These are phyloP conservation scores for Macrophomina pseudophaseolina DNA, from an alignment of 2,329 filamentous ascomycete genomes.

Conservation along the genomic window DNA sequence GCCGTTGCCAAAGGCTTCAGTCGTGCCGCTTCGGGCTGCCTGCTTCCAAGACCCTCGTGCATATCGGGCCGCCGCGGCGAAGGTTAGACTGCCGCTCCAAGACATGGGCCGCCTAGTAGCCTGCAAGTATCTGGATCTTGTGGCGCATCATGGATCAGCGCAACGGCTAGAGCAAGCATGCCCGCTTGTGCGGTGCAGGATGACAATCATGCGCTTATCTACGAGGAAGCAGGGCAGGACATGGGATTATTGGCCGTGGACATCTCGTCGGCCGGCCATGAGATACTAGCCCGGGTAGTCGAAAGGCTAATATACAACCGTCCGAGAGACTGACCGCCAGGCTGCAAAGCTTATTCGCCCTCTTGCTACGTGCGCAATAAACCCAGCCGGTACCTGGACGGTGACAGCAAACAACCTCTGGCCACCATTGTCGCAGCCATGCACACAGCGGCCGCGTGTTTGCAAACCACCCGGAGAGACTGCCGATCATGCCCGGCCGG, in stretches of 20 bases:
- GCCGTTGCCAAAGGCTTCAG: slow-evolving; percentile 72
- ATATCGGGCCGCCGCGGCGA: slow-evolving; percentile 60
- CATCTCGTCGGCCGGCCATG: slow-evolving; percentile 69
- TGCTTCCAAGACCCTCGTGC: slow-evolving; percentile 78
- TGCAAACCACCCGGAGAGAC: slow-evolving; percentile 59
- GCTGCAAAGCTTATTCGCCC: slow-evolving; percentile 47
- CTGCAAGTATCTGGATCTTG: slow-evolving; percentile 62
- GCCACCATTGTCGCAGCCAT: slow-evolving; percentile 69
- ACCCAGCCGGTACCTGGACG: slow-evolving; percentile 71
- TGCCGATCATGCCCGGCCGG: slow-evolving; percentile 55
- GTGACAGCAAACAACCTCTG: slow-evolving; percentile 52
- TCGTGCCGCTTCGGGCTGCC: slow-evolving; percentile 70
- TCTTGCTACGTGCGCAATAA: slow-evolving; percentile 59
- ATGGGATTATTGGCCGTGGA: slow-evolving; percentile 67
- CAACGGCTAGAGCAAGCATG: slow-evolving; percentile 64
- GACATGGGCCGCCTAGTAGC: slow-evolving; percentile 61
- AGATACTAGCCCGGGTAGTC: slow-evolving; percentile 74
- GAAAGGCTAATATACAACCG: slow-evolving; percentile 76
- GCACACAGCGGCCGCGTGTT: slow-evolving; percentile 67
- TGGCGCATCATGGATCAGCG: slow-evolving; percentile 58
- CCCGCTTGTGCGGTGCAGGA: slow-evolving; percentile 63
- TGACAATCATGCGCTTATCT: slow-evolving; percentile 69
- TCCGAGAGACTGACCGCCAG: slow-evolving; percentile 70
- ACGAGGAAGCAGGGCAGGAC: slow-evolving; percentile 28
- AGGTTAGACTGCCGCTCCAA: slow-evolving; percentile 54